These are phyloP conservation scores for Tetrapisispora fleetii DNA, from an alignment of 805 yeast genomes.

Conservation along the genomic window DNA sequence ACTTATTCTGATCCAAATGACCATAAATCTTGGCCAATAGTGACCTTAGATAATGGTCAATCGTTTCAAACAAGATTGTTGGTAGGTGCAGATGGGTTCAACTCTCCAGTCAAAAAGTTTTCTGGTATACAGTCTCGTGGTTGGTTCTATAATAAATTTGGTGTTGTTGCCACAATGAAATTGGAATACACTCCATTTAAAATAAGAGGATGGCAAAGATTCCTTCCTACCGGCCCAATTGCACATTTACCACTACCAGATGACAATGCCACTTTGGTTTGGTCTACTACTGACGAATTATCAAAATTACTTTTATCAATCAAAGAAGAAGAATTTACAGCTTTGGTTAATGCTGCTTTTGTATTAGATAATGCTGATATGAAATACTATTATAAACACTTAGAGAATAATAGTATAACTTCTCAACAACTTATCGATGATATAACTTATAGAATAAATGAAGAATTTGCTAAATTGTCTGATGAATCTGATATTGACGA, in stretches of 20 bases:
- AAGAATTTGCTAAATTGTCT: slow-evolving; percentile 20
- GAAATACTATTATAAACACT: slow-evolving; percentile 48
- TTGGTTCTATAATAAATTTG: slow-evolving; percentile 82
- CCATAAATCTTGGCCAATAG: slow-evolving; percentile 62
- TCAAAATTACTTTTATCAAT: slow-evolving; percentile 53
- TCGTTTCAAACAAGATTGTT: slow-evolving; percentile 58
- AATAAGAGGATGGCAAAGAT: slow-evolving; percentile 84
- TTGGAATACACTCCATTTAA: slow-evolving; percentile 63
- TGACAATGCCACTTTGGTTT: slow-evolving; percentile 81
- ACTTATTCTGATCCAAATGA: slow-evolving; percentile 26
- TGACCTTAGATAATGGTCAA: slow-evolving; percentile 58
- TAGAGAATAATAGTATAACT: slow-evolving; percentile 28
- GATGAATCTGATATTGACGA: slow-evolving; percentile 42
- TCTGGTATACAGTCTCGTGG: slow-evolving; percentile 82
- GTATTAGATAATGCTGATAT: slow-evolving; percentile 71
- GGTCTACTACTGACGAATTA: slow-evolving; percentile 78
- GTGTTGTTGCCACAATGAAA: slow-evolving; percentile 84
- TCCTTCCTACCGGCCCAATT: slow-evolving; percentile 83
- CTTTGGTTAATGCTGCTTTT: slow-evolving; percentile 77
- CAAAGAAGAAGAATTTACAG: slow-evolving; percentile 52
- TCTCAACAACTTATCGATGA: slow-evolving; percentile 49
- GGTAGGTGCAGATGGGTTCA: slow-evolving; percentile 93
- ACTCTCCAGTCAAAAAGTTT: slow-evolving; percentile 80
- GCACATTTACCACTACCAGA: slow-evolving; percentile 86
- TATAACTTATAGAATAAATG: slow-evolving; percentile 55